phyloP scores from a whole-genome alignment of 306 rosid species.

The Inga leiocalycina region DNA sequence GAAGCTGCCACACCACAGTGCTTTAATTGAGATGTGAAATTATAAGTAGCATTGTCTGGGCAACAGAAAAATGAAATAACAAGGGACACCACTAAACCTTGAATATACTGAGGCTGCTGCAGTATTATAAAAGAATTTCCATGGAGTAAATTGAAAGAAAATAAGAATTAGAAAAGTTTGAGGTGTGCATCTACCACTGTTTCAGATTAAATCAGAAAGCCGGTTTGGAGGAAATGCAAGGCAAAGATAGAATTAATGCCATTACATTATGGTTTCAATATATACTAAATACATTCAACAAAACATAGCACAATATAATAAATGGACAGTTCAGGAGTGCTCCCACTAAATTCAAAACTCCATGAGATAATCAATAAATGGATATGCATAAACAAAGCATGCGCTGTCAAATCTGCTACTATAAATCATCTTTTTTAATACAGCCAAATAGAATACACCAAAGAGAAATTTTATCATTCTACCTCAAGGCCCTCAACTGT shows the following conservation, averaged over 20 bases:
- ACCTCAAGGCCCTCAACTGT: slow-evolving; percentile 96
- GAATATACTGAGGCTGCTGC: neutral
- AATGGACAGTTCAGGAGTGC: neutral
- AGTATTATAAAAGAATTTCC: neutral
- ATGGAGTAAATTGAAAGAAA: neutral
- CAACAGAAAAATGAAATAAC: slow-evolving; percentile 6
- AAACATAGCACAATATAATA: neutral
- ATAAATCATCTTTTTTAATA: slow-evolving; percentile 18
- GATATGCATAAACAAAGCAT: neutral
- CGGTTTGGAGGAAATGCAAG: neutral
- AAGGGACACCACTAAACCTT: neutral
- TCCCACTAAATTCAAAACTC: neutral
- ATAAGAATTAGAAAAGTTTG: neutral
- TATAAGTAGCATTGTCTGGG: neutral
- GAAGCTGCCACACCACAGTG: neutral
- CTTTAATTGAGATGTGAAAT: neutral
- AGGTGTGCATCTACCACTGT: neutral
- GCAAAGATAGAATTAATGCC: neutral
- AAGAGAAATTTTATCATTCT: slow-evolving; percentile 20
- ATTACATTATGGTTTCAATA: neutral
- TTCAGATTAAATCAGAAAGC: slow-evolving; percentile 4
- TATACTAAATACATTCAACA: neutral
- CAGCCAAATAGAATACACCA: neutral
- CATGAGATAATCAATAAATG: neutral
- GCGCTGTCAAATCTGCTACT: neutral